Evolutionary conservation across 2,329 filamentous ascomycete species (phyloP).

Genomic region (Leptographium radiaticola): DNA sequence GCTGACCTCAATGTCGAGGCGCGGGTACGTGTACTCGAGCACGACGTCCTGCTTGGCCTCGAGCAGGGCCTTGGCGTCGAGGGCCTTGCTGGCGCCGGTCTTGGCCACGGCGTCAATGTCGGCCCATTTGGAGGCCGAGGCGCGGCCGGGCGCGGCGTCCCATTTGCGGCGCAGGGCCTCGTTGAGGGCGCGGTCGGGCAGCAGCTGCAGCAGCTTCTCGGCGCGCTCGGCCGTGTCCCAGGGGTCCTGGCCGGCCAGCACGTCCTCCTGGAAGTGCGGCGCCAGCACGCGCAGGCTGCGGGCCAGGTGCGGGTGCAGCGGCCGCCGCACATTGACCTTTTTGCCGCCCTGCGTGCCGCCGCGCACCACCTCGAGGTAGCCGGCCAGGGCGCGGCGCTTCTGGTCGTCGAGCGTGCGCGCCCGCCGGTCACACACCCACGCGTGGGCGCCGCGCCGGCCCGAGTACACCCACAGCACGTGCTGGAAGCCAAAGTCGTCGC

Average conservation of each 20-base stretch:
- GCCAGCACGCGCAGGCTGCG: constrained; percentile 79
- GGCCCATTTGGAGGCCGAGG: constrained; percentile 75
- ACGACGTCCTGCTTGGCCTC: constrained; percentile 94
- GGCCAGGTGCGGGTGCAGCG: constrained; percentile 79
- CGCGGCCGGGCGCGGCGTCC: constrained; percentile 67
- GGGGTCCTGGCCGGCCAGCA: constrained; percentile 76
- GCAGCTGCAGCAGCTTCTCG: constrained; percentile 66
- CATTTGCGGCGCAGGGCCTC: constrained; percentile 80
- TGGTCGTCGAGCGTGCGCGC: constrained; percentile 76
- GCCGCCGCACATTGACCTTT: constrained; percentile 70
- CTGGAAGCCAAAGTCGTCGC: constrained; percentile 91
- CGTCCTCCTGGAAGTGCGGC: constrained; percentile 69
- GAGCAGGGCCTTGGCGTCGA: constrained; percentile 61
- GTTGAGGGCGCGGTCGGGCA: constrained; percentile 68
- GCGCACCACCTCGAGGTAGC: constrained; percentile 81
- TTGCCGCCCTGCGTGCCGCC: constrained; percentile 79
- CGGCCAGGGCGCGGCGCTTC: constrained; percentile 70
- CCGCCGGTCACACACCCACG: constrained; percentile 90
- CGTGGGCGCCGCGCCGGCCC: constrained; percentile 88
- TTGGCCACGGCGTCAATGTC: constrained; percentile 84
- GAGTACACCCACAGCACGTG: constrained; percentile 99
- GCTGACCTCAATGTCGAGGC: constrained; percentile 91
- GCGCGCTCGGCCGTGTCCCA: constrained; percentile 60
- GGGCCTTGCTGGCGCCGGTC: constrained; percentile 54
- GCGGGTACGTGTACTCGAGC: constrained; percentile 93